These are phyloP conservation scores for Cladosporium sp. DNA, from an alignment of 2,329 filamentous ascomycete species.

Conservation along the genomic window DNA sequence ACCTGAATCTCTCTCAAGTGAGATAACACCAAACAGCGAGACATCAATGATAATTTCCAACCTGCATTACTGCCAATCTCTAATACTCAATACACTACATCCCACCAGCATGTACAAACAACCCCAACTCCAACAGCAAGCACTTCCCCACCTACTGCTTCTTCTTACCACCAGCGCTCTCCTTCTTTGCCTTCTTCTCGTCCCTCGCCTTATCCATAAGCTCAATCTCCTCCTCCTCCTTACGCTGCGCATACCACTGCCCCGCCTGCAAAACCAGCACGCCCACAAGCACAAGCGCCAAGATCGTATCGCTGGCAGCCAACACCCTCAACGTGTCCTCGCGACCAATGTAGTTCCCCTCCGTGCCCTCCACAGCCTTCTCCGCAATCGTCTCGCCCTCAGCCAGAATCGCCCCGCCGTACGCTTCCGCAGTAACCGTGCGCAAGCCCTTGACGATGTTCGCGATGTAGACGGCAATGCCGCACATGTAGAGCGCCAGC, in stretches of 20 bases:
- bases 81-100: not conserved
- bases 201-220: constrained; percentile 59
- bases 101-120: not conserved
- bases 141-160: constrained; percentile 30
- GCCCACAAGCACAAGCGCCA: constrained; percentile 87
- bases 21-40: not conserved
- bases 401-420: constrained; percentile 48
- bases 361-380: constrained; percentile 41
- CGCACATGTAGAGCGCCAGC: constrained; percentile 75
- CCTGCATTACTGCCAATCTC: constrained; percentile 1
- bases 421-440: constrained; percentile 73
- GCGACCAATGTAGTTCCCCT: constrained; percentile 69
- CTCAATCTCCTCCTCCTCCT: constrained; percentile 78
- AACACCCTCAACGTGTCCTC: constrained; percentile 91
- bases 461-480: constrained; percentile 86
- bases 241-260: constrained; percentile 97
- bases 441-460: constrained; percentile 96
- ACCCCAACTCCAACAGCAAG: not conserved
- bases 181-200: constrained; percentile 48
- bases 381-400: constrained; percentile 39
- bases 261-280: constrained; percentile 92
- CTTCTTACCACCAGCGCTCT: constrained; percentile 28
- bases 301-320: constrained; percentile 91
- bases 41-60: constrained; percentile 5
- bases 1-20: not conserved